Evolutionary conservation across 2,329 filamentous ascomycete species (phyloP), one percentile per base, ranked within the genome.

Genomic region (Dothistroma pini): DNA sequence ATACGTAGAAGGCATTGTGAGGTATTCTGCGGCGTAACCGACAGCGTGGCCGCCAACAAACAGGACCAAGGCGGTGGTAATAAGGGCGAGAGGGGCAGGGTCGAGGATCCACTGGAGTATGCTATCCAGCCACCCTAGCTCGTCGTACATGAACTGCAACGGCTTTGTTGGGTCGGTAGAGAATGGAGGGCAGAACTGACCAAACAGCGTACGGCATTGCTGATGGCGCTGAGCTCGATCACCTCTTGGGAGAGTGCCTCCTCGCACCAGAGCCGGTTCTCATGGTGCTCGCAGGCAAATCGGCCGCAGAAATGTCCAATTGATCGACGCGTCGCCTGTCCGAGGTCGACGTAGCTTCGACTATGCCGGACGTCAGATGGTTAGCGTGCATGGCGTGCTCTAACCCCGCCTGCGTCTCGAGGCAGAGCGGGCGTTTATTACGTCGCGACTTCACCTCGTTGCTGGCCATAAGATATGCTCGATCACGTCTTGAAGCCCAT

Each of bases 1-100:
- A 49, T 66, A 63, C 32, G 62, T 55, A 32, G 67, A 69, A 34
- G 69, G 69, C 68, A 71, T 71, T 10, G 56, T 47, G 51, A 53
- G 51, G 51, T 14, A 47, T 49, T 29, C 41, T 49, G 47, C 25
- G 56, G 38, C 52, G 57, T 56, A 56, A 29, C 52, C 56, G 56
- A 57, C 47, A 16, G 35, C 49, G 32, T 55, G 49, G 49, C 35
- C 25, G 48, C 53, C 16, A 19, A 62, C 44, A 52, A 58, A 62
- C 50, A 64, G 51, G 29, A 57, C 56, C 34, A 59, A 50, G 29
- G 59, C 50, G 21, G 56, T 59, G 50, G 57, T 59, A 49, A 60
- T 32, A 57, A 58, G 61, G 56, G 58, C 51, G 19, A 52, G 29
- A 14, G 48, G 56, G 47, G 34, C 50, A 54, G 61, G 54, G 29